A percentile compares a stretch with the other conserved stretches of the same genome.
Evolutionary conservation across 2,329 filamentous ascomycete species (phyloP).

Genomic region (Lasiodiplodia sp.): DNA sequence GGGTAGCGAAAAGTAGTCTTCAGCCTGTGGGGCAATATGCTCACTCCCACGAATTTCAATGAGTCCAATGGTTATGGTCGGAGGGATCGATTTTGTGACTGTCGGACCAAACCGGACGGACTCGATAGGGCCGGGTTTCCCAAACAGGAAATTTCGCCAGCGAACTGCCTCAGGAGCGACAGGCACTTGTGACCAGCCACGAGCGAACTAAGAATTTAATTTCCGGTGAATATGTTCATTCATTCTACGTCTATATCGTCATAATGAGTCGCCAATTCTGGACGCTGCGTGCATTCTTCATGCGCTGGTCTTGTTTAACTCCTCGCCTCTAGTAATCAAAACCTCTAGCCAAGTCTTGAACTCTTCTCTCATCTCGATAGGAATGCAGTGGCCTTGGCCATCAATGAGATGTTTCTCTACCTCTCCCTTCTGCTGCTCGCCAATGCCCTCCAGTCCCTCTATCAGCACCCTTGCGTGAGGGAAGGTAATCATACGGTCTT

Average conservation of each 20-base stretch:
- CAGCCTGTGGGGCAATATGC: not conserved
- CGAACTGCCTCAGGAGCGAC: not conserved
- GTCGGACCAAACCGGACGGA: constrained; percentile 10
- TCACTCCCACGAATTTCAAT: not conserved
- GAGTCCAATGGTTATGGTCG: not conserved
- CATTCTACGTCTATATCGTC: constrained; percentile 8
- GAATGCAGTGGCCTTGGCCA: constrained; percentile 76
- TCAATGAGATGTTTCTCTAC: constrained; percentile 69
- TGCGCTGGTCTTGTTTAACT: constrained; percentile 45
- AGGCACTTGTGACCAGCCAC: not conserved
- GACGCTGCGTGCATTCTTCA: not conserved
- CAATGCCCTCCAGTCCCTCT: constrained; percentile 57
- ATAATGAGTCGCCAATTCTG: not conserved
- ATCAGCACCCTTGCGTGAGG: constrained; percentile 74
- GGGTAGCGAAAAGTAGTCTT: not conserved
- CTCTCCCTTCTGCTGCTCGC: constrained; percentile 50
- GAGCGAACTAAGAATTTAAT: not conserved
- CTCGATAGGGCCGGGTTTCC: not conserved
- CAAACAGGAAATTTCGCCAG: constrained; percentile 10
- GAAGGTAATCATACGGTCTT: constrained; percentile 79
- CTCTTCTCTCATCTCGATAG: constrained; percentile 74
- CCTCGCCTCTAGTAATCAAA: constrained; percentile 61
- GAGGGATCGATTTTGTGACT: not conserved
- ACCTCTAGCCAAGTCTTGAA: constrained; percentile 70
- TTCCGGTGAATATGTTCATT: not conserved